Evolutionary conservation across 164 flowering plant species (phyloP), one percentile per base, ranked within the genome.

Genomic region (Aristolochia contorta): DNA sequence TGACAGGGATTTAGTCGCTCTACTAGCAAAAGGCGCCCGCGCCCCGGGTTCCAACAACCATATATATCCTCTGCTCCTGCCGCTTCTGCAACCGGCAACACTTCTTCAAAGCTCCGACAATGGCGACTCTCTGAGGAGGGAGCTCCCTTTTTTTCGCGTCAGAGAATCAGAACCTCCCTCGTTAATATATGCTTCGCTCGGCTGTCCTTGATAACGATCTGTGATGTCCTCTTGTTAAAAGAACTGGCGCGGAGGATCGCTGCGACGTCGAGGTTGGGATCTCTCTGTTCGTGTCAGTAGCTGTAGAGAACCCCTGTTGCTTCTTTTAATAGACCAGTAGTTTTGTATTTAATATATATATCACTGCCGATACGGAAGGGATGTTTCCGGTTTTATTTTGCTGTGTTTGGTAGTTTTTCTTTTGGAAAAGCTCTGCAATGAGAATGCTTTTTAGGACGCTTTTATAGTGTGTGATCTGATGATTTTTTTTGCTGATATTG

Each of bases 141-240:
- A 12, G 1, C 57, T 54, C 16, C 32, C 57, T 12, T 54, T 54
- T n/a, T 24, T 10, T 24, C 57, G 2, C 46, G 51, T 69, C 64
- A 58, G 67, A 59, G 57, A 20, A 16, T 54, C 61, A 47, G 65
- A 62, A 62, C 24, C 54, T 51, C 37, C n/a, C 63, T 63, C 41
- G 21, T 52, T 52, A 56, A 50, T 58, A 15, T 53, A 15, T 37
- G 19, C 32, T 59, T 47, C 21, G 45, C 49, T 64, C 64, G 27
- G 57, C 56, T 69, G 58, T 69, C 50, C 45, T 33, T 53, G 71
- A 62, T 51, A 62, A 58, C 62, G 70, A 56, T 61, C 51, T 45
- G 23, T 33, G 14, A 32, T 51, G 59, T 56, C 59, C 18, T 56
- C 16, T 33, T 4, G 9, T 33, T n/a, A 33, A n/a, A n/a, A 33